Evolutionary conservation across 345 rosid genomes (phyloP).

Genomic region (Microcos paniculata): DNA sequence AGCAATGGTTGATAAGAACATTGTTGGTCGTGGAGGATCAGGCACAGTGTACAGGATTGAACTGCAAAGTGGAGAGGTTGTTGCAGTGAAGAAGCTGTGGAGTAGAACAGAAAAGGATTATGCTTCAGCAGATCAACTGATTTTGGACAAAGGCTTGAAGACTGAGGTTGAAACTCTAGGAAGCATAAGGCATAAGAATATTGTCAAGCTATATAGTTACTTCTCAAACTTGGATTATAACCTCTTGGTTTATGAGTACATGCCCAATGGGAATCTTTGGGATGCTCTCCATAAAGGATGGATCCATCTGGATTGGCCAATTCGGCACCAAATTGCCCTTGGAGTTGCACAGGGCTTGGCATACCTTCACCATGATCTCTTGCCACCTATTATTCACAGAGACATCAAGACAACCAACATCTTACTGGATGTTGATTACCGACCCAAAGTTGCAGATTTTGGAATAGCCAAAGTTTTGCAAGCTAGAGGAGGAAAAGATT

Average conservation of each 20-base stretch:
- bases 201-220: conserved; percentile 78
- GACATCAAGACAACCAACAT: conserved; percentile 93
- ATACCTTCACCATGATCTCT: conserved; percentile 86
- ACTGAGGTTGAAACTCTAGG: conserved; percentile 92
- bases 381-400: conserved; percentile 75
- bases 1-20: conserved; percentile 75
- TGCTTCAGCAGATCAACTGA: conserved; percentile 45
- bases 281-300: conserved; percentile 78
- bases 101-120: conserved; percentile 54
- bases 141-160: conserved; percentile 60
- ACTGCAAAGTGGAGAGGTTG: conserved; percentile 59
- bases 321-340: conserved; percentile 80
- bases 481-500: conserved; percentile 81
- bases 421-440: conserved; percentile 65
- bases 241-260: conserved; percentile 83
- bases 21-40: conserved; percentile 85
- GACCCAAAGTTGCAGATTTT: conserved; percentile 91
- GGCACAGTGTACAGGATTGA: conserved; percentile 77
- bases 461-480: conserved; percentile 94
- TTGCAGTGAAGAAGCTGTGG: conserved; percentile 88
- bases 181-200: conserved; percentile 81
- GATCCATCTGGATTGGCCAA: conserved; percentile 67
- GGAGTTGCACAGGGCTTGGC: conserved; percentile 93
- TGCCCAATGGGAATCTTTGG: conserved; percentile 91
- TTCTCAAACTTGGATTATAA: conserved; percentile 67